These are phyloP conservation scores for Pistacia integerrima DNA, from an alignment of 345 rosid genomes.

Conservation along the genomic window DNA sequence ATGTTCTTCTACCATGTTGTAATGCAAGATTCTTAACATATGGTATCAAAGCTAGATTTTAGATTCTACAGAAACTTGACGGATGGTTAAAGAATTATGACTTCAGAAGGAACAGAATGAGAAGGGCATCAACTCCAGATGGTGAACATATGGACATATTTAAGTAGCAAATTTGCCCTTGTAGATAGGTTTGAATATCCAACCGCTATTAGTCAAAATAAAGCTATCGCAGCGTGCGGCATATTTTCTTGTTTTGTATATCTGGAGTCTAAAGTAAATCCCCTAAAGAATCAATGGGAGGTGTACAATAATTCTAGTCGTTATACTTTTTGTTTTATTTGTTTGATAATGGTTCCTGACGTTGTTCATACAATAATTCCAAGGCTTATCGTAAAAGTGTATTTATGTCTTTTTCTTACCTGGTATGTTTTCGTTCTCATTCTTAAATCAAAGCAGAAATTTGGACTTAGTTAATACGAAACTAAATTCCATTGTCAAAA, in stretches of 20 bases:
- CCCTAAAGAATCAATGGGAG: not conserved
- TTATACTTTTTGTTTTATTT: not conserved
- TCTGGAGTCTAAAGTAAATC: not conserved
- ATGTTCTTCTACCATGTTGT: too few species aligned
- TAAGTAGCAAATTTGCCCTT: not conserved
- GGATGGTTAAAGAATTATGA: not conserved
- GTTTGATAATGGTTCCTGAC: not conserved
- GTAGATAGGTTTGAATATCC: not conserved
- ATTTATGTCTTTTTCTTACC: not conserved
- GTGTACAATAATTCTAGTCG: too few species aligned
- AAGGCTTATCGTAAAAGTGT: not conserved
- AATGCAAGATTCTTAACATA: too few species aligned
- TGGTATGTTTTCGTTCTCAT: not conserved
- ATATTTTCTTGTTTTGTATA: not conserved
- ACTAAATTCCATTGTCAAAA: not conserved
- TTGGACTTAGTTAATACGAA: not conserved
- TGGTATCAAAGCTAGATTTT: too few species aligned
- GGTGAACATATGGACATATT: not conserved
- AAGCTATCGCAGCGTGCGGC: not conserved
- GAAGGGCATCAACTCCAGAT: not conserved
- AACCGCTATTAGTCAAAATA: conserved; percentile 1
- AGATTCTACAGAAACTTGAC: too few species aligned
- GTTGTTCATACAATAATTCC: not conserved
- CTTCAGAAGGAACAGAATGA: not conserved
- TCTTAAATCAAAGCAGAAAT: not conserved